Conservation (phyloP, 2,329 filamentous ascomycete species). For the Diaporthe sp. region DNA sequence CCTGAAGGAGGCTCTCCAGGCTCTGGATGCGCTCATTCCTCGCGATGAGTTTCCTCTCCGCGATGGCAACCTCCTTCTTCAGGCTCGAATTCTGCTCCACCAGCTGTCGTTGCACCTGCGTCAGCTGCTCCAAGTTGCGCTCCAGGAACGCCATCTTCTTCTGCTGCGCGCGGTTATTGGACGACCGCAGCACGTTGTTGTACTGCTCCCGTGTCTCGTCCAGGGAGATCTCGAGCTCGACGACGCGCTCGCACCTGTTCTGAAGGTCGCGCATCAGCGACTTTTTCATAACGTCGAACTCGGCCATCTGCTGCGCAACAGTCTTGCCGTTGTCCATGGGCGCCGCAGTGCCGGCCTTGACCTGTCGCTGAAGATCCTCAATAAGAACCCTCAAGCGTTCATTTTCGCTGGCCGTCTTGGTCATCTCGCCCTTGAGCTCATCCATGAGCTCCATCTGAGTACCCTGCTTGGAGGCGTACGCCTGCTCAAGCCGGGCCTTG, state of each 20-base stretch:
- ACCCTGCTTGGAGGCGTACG: slow-evolving; percentile 82
- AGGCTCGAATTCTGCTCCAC: slow-evolving; percentile 97
- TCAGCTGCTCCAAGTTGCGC: slow-evolving; percentile 97
- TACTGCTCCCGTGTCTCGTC: slow-evolving; percentile 99
- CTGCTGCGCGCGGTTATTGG: slow-evolving; percentile 98
- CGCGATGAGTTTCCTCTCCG: slow-evolving; percentile 95
- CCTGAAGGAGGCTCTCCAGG: slow-evolving; percentile 90
- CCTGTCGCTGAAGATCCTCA: slow-evolving; percentile 81
- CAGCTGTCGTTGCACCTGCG: slow-evolving; percentile 95
- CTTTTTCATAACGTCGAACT: slow-evolving; percentile 99
- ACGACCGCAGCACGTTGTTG: slow-evolving; percentile 96
- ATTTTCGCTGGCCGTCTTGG: slow-evolving; percentile 85
- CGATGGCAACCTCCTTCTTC: slow-evolving; percentile 99
- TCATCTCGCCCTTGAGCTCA: slow-evolving; percentile 82
- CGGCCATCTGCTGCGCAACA: slow-evolving; percentile 96
- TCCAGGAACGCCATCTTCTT: slow-evolving; percentile 99
- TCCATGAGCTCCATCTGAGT: slow-evolving; percentile 80
- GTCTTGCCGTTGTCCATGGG: slow-evolving; percentile 88
- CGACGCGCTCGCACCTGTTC: slow-evolving; percentile 97
- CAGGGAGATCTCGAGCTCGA: slow-evolving; percentile 96
- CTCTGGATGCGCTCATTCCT: slow-evolving; percentile 97
- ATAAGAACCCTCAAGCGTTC: slow-evolving; percentile 84
- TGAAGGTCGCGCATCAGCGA: slow-evolving; percentile 98
- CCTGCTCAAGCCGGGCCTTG: slow-evolving; percentile 82
- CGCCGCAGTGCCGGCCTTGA: slow-evolving; percentile 73